These are phyloP conservation scores for Arthrobotrys sinensis DNA, from an alignment of 2,329 filamentous ascomycete species.

Conservation along the genomic window DNA sequence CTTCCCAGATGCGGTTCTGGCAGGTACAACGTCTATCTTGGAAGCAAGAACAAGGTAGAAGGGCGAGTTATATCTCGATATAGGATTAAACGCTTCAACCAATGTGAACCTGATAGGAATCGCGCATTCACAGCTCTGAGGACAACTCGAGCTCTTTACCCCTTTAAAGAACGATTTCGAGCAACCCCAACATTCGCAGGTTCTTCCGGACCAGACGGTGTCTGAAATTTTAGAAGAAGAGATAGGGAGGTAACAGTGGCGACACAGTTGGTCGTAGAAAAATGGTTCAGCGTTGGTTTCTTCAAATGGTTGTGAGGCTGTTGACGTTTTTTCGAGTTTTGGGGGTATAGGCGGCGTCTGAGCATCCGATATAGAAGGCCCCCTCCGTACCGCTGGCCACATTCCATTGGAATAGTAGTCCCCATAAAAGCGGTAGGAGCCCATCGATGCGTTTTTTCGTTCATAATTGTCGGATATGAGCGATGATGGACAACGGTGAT, in stretches of 20 bases:
- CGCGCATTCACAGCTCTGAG: background rate
- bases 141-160: background rate
- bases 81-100: constrained; percentile 12
- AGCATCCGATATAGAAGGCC: too few species aligned
- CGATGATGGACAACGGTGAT: constrained; percentile 33
- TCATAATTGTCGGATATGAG: background rate
- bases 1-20: background rate
- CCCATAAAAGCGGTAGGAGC: background rate
- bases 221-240: background rate
- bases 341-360: background rate
- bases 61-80: background rate
- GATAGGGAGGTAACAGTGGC: constrained; percentile 18
- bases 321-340: background rate
- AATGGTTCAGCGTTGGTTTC: background rate
- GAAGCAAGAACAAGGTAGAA: background rate
- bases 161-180: background rate
- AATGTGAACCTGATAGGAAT: constrained; percentile 13
- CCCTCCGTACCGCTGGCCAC: background rate
- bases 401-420: background rate
- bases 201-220: constrained; percentile 23
- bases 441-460: background rate
- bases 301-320: background rate
- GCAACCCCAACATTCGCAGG: background rate
- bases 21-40: background rate
- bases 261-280: background rate